A percentile compares a stretch with the other conserved stretches of the same genome.
Conservation (phyloP, 139 green algal genomes). For the Diplosphaera chodatii region DNA sequence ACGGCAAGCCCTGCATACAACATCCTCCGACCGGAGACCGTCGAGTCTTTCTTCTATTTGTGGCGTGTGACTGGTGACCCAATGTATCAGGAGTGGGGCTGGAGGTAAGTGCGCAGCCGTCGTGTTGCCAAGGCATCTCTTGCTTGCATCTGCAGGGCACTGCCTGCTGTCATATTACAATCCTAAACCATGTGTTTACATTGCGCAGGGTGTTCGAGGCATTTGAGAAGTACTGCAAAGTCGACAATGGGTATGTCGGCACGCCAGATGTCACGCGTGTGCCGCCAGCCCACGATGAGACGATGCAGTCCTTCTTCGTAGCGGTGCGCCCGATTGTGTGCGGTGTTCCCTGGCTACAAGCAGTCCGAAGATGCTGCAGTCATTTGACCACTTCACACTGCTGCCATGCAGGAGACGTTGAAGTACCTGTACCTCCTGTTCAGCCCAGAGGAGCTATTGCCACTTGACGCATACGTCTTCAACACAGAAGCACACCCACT, state of each 20-base stretch:
- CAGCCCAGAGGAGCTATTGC: slow-evolving; percentile 12
- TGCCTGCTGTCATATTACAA: too few species aligned
- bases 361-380: too few species aligned
- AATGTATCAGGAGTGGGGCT: slow-evolving; percentile 66
- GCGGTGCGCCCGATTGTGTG: background rate
- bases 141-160: too few species aligned
- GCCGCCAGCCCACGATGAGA: slow-evolving; percentile 11
- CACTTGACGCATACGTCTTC: slow-evolving; percentile 22
- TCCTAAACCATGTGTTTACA: too few species aligned
- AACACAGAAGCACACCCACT: slow-evolving; percentile 33
- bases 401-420: slow-evolving; percentile 16
- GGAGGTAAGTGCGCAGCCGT: slow-evolving; percentile 27
- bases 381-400: background rate
- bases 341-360: too few species aligned
- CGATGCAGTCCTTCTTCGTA: slow-evolving; percentile 30
- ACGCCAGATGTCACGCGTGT: slow-evolving; percentile 9
- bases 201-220: slow-evolving; percentile 40
- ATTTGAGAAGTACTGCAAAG: slow-evolving; percentile 48
- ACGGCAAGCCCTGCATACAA: slow-evolving; percentile 28
- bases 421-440: slow-evolving; percentile 34
- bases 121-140: too few species aligned
- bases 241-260: slow-evolving; percentile 15
- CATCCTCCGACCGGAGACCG: slow-evolving; percentile 60
- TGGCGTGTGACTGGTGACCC: slow-evolving; percentile 58
- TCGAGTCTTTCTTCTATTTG: slow-evolving; percentile 65